Conservation (phyloP, 257 asterid genomes). For the Rubia yunnanensis region DNA sequence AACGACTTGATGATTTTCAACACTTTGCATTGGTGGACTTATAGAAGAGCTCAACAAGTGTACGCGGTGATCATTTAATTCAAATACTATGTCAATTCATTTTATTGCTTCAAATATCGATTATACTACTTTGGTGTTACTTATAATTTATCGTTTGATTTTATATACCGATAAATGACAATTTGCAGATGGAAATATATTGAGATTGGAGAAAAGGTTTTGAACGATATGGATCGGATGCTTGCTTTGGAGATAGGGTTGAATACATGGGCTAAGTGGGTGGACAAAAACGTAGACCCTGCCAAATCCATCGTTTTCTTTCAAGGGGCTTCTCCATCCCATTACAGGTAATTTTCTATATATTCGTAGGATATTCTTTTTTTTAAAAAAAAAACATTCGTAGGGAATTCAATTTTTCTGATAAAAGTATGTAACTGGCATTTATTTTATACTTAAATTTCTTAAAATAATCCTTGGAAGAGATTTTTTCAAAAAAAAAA, state of each 20-base stretch:
- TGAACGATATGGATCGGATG: conserved; percentile 17
- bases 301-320: conserved; percentile 17
- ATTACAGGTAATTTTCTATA: conserved; percentile 12
- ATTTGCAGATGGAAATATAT: conserved; percentile 39
- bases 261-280: conserved; percentile 22
- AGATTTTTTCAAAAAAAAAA: too few species aligned
- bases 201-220: conserved; percentile 2
- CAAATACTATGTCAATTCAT: not conserved
- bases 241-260: conserved; percentile 17
- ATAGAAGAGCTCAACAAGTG: conserved; percentile 73
- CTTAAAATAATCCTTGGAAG: too few species aligned
- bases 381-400: too few species aligned
- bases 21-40: conserved; percentile 93
- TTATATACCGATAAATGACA: not conserved
- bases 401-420: too few species aligned
- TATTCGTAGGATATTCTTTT: too few species aligned
- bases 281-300: conserved; percentile 17
- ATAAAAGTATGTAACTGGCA: too few species aligned
- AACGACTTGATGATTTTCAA: conserved; percentile 67
- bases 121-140: too few species aligned
- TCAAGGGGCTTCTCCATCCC: conserved; percentile 24
- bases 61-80: not conserved
- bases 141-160: not conserved
- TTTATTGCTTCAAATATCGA: not conserved
- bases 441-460: too few species aligned